phyloP scores from a whole-genome alignment of 2,329 filamentous ascomycete genomes.

The Fusarium redolens region DNA sequence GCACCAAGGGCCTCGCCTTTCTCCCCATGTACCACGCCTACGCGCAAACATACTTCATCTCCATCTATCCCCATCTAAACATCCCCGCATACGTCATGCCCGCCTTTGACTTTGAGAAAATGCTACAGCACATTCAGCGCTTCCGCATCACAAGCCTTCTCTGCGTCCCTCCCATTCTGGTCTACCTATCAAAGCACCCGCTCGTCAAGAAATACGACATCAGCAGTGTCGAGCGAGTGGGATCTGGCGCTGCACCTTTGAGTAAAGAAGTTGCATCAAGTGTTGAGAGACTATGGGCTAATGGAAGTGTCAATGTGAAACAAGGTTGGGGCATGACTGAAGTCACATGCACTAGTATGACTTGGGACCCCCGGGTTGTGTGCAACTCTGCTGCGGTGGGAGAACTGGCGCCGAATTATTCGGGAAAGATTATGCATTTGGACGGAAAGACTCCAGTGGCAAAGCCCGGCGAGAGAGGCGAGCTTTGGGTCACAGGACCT shows the following conservation, averaged over 20 bases:
- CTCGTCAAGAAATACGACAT: constrained; percentile 75
- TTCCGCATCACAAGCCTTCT: constrained; percentile 74
- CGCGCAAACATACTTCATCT: constrained; percentile 76
- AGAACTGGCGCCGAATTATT: constrained; percentile 52
- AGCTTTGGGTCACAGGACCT: constrained; percentile 78
- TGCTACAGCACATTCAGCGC: constrained; percentile 74
- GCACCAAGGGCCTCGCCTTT: constrained; percentile 67
- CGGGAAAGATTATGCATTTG: constrained; percentile 73
- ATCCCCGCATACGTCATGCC: constrained; percentile 81
- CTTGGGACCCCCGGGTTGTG: constrained; percentile 72
- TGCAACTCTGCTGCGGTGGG: constrained; percentile 30
- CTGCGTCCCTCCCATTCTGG: constrained; percentile 79
- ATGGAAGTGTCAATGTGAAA: constrained; percentile 51
- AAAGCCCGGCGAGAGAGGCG: constrained; percentile 66
- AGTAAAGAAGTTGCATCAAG: constrained; percentile 57
- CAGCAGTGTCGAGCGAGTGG: constrained; percentile 68
- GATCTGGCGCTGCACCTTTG: constrained; percentile 77
- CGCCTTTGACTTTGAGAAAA: constrained; percentile 78
- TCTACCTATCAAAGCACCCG: constrained; percentile 78
- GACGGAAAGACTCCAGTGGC: constrained; percentile 61
- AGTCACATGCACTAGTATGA: constrained; percentile 75
- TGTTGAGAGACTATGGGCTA: constrained; percentile 64
- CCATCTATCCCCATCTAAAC: constrained; percentile 63
- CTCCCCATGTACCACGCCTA: constrained; percentile 82
- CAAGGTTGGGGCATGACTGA: constrained; percentile 94